These are phyloP conservation scores for Alternaria sp. DNA, from an alignment of 2,329 filamentous ascomycete species.

Conservation along the genomic window DNA sequence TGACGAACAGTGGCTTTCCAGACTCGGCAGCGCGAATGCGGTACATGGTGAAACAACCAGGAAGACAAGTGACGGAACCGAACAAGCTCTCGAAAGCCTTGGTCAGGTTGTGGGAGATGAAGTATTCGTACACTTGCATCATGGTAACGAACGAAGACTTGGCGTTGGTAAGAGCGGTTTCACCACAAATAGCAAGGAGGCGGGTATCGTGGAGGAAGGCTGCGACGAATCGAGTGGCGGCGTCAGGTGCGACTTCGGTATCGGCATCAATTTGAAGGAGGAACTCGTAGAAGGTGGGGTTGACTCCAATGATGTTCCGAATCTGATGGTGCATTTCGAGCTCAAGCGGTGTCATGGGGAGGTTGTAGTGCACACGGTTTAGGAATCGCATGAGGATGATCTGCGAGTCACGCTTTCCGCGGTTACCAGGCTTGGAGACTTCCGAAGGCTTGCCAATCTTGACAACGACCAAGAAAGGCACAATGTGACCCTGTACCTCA, in stretches of 20 bases:
- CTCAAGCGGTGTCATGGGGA: slow-evolving; percentile 94
- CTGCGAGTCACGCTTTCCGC: slow-evolving; percentile 98
- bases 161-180: slow-evolving; percentile 90
- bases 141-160: slow-evolving; percentile 95
- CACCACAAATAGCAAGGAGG: slow-evolving; percentile 92
- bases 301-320: slow-evolving; percentile 97
- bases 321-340: slow-evolving; percentile 99
- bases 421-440: slow-evolving; percentile 79
- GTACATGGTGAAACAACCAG: slow-evolving; percentile 99
- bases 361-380: slow-evolving; percentile 97
- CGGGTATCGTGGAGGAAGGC: slow-evolving; percentile 90
- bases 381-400: slow-evolving; percentile 99
- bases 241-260: slow-evolving; percentile 88
- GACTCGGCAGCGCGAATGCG: slow-evolving; percentile 92
- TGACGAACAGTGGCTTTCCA: slow-evolving; percentile 95
- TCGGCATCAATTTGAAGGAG: slow-evolving; percentile 97
- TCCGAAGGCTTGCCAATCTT: slow-evolving; percentile 91
- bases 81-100: slow-evolving; percentile 98
- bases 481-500: slow-evolving; percentile 96
- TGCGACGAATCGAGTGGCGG: slow-evolving; percentile 89
- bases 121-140: slow-evolving; percentile 99
- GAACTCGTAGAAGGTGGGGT: slow-evolving; percentile 98
- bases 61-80: slow-evolving; percentile 94
- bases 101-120: slow-evolving; percentile 95
- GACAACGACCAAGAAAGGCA: slow-evolving; percentile 94